These are phyloP conservation scores for Chlamydomonas applanata DNA, from an alignment of 139 green algal genomes.

Conservation along the genomic window DNA sequence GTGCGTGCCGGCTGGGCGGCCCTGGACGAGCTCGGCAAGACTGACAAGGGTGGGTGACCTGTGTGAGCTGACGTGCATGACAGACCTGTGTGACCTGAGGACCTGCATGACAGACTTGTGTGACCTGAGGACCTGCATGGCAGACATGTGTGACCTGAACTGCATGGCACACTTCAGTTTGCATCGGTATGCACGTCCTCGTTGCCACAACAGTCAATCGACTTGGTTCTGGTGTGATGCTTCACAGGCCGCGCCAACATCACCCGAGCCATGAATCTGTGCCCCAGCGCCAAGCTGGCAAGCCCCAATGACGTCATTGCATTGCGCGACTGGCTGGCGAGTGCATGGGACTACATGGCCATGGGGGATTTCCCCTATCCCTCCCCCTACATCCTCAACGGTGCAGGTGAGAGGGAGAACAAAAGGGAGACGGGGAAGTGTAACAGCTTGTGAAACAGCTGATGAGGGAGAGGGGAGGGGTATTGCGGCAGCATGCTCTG, in stretches of 20 bases:
- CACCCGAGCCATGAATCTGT: constrained; percentile 17
- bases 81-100: too few relatives aligned
- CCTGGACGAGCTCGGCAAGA: constrained; percentile 21
- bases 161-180: too few relatives aligned
- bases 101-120: too few relatives aligned
- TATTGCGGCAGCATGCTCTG: too few relatives aligned
- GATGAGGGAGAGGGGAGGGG: too few relatives aligned
- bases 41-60: neutral
- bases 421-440: too few relatives aligned
- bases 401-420: too few relatives aligned
- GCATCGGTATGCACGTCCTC: too few relatives aligned
- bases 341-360: constrained; percentile 69
- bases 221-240: neutral
- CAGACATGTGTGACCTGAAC: neutral
- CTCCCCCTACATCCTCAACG: constrained; percentile 4
- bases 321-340: constrained; percentile 39
- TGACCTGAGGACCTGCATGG: too few relatives aligned
- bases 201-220: too few relatives aligned
- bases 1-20: constrained; percentile 41
- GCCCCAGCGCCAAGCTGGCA: neutral
- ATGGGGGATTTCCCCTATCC: constrained; percentile 70
- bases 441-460: too few relatives aligned
- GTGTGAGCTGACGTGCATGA: too few relatives aligned
- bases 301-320: constrained; percentile 17
- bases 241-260: constrained; percentile 18